A percentile compares a stretch with the other conserved stretches of the same genome.
phyloP scores from a whole-genome alignment of 2,329 filamentous ascomycete species.

The Aspergillus niger region DNA sequence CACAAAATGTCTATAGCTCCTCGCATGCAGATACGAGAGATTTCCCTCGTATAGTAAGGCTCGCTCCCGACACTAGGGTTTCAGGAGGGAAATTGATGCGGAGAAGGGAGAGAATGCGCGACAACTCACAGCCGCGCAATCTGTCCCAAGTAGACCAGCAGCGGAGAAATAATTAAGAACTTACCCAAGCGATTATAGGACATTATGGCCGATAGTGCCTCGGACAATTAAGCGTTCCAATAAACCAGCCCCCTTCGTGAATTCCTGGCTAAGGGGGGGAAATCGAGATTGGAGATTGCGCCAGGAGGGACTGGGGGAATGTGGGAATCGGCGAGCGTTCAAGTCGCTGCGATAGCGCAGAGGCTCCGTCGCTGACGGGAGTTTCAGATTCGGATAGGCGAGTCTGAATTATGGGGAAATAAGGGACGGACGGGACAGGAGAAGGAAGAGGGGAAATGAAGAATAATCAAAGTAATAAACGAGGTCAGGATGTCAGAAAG shows the following conservation, averaged over 20 bases:
- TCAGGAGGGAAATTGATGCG: constrained; percentile 24
- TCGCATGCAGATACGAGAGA: background rate
- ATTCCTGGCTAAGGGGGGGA: constrained; percentile 18
- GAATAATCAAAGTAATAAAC: background rate
- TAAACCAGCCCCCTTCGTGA: constrained; percentile 24
- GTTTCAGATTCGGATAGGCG: constrained; percentile 16
- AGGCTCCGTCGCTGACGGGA: constrained; percentile 12
- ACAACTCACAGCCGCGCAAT: constrained; percentile 16
- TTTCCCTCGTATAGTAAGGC: background rate
- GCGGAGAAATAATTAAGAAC: constrained; percentile 35
- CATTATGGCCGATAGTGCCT: constrained; percentile 29
- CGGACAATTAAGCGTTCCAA: constrained; percentile 25
- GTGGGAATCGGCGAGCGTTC: constrained; percentile 13
- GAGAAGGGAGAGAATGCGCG: constrained; percentile 19
- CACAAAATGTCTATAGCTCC: background rate
- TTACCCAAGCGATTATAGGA: constrained; percentile 76
- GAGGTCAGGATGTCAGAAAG: background rate
- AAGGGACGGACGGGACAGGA: background rate
- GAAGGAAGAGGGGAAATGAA: background rate
- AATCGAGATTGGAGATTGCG: constrained; percentile 30
- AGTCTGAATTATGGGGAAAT: background rate
- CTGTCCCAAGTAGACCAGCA: background rate
- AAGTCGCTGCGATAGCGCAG: constrained; percentile 12
- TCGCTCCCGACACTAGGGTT: constrained; percentile 18
- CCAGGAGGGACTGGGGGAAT: constrained; percentile 29